Evolutionary conservation across 106 monocot species (phyloP), one percentile per base, ranked within the genome.

Genomic region (Alisma plantagoaquatica): DNA sequence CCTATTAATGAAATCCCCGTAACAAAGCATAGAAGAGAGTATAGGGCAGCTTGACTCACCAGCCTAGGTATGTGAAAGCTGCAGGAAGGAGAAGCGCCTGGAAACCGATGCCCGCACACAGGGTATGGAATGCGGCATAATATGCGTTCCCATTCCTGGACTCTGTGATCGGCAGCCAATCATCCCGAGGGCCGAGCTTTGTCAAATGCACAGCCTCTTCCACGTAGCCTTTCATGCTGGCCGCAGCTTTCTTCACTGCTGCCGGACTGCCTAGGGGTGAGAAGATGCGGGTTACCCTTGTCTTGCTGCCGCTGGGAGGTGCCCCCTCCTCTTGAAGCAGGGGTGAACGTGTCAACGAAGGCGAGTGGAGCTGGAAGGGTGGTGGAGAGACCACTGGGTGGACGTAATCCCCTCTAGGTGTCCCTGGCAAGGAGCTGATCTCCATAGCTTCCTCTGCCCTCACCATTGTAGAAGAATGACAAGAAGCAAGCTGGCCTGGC

Each of bases 161-260:
- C 73, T 96, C 88, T 0, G 94, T 96, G 65, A 96, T 84, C 23
- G 94, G 94, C 11, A 96, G 77, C 94, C 94, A 96, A 1, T 56
- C 77, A 23, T 96, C 94, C 26, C 67, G 73, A 0, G 77, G 77
- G 49, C 86, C 29, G 59, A 78, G 73, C 73, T 59, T 75, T 3
- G 81, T 81, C 2, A 84, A 28, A 25, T 89, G 81, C 14, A 83
- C 75, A 1, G 81, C 70, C 31, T 84, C 80, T 55, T 81, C 93
- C n/a, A 93, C 59, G 60, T 80, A 75, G 6, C 56, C 77, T 30
- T 57, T 49, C 75, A 87, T 65, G 71, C 25, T 84, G 45, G 54
- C 73, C n/a, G 75, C 65, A 28, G 82, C 82, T 48, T 73, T 72
- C 46, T 55, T 70, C 63, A 77, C 29, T 54, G 83, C 35, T 38